Evolutionary conservation across 192 early-diverging fungal genomes (phyloP), one percentile per base, ranked within the genome.

Genomic region (Linnemannia elongata): DNA sequence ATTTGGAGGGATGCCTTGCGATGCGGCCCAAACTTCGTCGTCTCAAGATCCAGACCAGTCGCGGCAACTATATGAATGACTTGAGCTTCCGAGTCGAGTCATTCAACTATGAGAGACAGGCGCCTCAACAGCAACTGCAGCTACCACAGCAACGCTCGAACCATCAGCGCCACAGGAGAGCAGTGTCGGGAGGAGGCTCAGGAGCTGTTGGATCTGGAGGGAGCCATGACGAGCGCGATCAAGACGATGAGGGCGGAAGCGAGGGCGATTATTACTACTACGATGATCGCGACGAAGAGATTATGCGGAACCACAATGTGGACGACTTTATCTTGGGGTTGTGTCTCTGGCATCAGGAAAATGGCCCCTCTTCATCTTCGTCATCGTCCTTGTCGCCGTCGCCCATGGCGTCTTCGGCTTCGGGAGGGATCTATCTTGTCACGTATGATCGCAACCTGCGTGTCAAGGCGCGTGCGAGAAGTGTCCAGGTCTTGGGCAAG

Each of bases 381-480:
- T 36, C 54, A 12, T 49, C 69, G 22, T 41, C 73, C 12, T 74
- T 47, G 22, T 30, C 42, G 36, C 39, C 35, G 22, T 63, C 71
- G 6, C 33, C 74, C 3, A 13, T 38, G 55, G 54, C 55, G 35
- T 33, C 66, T 6, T 13, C 72, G 2, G 1, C 57, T 30, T 20
- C 36, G 47, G 44, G 63, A 45, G 76, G 68, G 3, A 81, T 85
- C 69, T 84, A 82, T 44, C 73, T 93, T 39, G 89, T 93, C n/a
- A 93, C 92, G 39, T 90, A 88, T 52, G 92, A 93, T 88, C 89
- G 92, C 30, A 93, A 93, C 69, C 69, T 93, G 39, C 88, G 91
- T 18, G 89, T 93, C 13, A 93, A 93, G 76, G 92, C 92, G 3
- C 82, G 91, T 49, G 91, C 91, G 13, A 85, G 91, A 69, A 90